Base-by-base conservation (phyloP, 805 yeast species). In the Myxozyma lipomycoides region DNA sequence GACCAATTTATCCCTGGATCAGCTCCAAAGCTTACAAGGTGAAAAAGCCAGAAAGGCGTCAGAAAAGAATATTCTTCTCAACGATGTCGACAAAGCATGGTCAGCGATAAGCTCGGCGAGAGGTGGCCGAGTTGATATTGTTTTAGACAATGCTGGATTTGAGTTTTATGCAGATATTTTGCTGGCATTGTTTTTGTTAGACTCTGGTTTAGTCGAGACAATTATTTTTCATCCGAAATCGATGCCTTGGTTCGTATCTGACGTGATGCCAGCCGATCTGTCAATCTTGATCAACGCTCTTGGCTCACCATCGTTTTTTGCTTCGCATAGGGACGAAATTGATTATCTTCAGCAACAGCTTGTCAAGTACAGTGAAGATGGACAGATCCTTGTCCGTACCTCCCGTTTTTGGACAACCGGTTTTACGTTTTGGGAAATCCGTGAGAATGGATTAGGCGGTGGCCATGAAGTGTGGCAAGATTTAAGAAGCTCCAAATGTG, bases 221-320 rank as follows among this genome's bases (percentile, higher is more conserved):
- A 79, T 91, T 53, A 83, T 81, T 19, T 46, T 61, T 19, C 98
- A 93, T 68, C 88, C 95, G 58, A 93, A 93, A 68, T 79, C 81
- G 45, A 78, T 89, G 52, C 97, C 98, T 30, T 93, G 98, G 95
- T 91, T 93, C 83, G 98, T 93, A 18, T 86, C 96, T 60, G 99
- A 93, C 68, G 95, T 93, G 6, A 81, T 89, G 81, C 78, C 86
- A 25, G 82, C 81, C 62, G 99, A 93, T 69, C 81, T 87, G 53
- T 52, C 43, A 19, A 45, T 55, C 24, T 18, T 73, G 36, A 45
- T 61, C 37, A 40, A 48, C 45, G 43, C 52, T 2, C 53, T 55
- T 23, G 30, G 46, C 23, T 48, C 46, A 39, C 30, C 72, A 4
- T 43, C 63, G 4, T 73, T 80, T 55, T 87, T 84, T 71, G 70